A percentile compares a stretch with the other conserved stretches of the same genome.
These are phyloP conservation scores for Candida ortonii DNA, from an alignment of 805 yeast species.

Conservation along the genomic window DNA sequence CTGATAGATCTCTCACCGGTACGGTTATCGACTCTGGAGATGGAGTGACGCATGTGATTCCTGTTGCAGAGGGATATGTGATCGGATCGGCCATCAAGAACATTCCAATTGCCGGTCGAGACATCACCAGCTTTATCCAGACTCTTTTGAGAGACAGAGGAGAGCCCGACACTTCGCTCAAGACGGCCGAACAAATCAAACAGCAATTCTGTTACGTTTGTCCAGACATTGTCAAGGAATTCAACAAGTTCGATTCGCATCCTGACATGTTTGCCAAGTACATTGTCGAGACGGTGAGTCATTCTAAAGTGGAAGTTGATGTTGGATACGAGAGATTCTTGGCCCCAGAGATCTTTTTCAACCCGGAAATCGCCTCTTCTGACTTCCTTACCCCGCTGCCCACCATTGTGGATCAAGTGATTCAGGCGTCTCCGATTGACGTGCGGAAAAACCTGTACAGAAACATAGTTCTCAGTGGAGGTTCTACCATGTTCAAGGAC, in stretches of 20 bases:
- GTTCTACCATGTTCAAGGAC: constrained; percentile 98
- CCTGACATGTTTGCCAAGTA: constrained; percentile 93
- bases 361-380: constrained; percentile 94
- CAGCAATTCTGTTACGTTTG: constrained; percentile 96
- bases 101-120: constrained; percentile 98
- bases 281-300: constrained; percentile 73
- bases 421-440: constrained; percentile 94
- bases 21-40: constrained; percentile 98
- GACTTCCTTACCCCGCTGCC: constrained; percentile 97
- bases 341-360: constrained; percentile 99
- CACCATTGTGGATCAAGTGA: constrained; percentile 90
- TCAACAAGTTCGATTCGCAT: constrained; percentile 89
- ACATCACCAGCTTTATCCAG: constrained; percentile 91
- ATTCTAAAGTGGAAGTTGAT: constrained; percentile 71
- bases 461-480: constrained; percentile 95
- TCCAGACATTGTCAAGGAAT: constrained; percentile 96
- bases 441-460: constrained; percentile 95
- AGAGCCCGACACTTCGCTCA: constrained; percentile 87
- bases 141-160: constrained; percentile 93
- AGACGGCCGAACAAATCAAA: constrained; percentile 95
- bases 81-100: constrained; percentile 97
- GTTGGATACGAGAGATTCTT: constrained; percentile 96
- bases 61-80: constrained; percentile 98
- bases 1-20: constrained; percentile 94
- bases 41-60: constrained; percentile 98